Percentiles rank a stretch among this genome's conserved stretches.
These are phyloP conservation scores for Sechiopsis laciniata DNA, from an alignment of 306 rosid species.

Conservation along the genomic window DNA sequence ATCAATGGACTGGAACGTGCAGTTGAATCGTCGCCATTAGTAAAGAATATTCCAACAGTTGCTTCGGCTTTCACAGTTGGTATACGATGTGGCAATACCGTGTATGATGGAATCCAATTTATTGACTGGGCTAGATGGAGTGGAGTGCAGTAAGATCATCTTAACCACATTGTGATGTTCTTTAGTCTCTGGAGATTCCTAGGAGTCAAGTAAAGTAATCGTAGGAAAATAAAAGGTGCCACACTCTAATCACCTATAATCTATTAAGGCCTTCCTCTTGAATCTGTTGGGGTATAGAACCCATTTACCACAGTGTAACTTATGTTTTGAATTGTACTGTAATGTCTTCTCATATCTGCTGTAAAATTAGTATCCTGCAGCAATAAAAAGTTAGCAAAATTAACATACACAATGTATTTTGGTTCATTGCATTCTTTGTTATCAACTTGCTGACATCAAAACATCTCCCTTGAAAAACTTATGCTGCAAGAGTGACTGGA, in stretches of 20 bases:
- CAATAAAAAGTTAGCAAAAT: neutral
- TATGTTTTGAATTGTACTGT: neutral
- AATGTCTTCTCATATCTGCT: neutral
- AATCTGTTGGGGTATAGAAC: neutral
- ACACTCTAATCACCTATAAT: conserved; percentile 6
- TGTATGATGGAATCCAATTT: conserved; percentile 93
- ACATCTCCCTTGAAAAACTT: neutral
- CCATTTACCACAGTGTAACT: conserved; percentile 3
- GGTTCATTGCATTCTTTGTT: conserved; percentile 14
- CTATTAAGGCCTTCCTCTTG: neutral
- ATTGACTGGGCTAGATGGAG: conserved; percentile 93
- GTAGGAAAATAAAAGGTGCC: conserved; percentile 13
- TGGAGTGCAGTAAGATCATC: conserved; percentile 56
- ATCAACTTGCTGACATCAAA: neutral
- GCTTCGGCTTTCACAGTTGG: conserved; percentile 86
- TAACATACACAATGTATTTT: neutral
- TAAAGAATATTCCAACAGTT: conserved; percentile 66
- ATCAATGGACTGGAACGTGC: conserved; percentile 69
- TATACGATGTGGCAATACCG: conserved; percentile 74
- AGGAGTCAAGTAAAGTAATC: neutral
- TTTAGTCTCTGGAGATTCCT: neutral
- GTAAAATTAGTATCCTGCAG: conserved; percentile 9
- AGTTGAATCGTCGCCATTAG: conserved; percentile 74
- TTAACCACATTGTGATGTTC: neutral
- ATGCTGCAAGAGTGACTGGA: neutral